Conservation (phyloP, 192 early-diverging fungal species). For the Glomus cerebriforme region DNA sequence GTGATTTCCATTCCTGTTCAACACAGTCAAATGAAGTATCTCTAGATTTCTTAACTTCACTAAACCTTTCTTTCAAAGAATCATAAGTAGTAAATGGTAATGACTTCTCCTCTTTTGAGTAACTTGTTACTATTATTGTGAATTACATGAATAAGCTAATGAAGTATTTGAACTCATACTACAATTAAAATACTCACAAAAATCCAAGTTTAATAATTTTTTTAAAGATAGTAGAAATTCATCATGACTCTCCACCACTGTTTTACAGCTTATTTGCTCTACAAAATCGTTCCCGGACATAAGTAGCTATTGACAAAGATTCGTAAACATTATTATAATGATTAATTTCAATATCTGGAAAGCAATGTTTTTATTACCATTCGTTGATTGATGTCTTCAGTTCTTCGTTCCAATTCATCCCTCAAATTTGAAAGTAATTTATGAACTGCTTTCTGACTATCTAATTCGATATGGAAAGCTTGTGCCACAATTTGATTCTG, state of each 20-base stretch:
- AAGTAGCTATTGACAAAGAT: not conserved
- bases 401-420: slow-evolving; percentile 7
- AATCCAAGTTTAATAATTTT: slow-evolving; percentile 4
- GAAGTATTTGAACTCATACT: not conserved
- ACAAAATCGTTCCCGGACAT: not conserved
- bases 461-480: slow-evolving; percentile 1
- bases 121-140: not conserved
- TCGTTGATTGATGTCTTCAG: not conserved
- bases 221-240: slow-evolving; percentile 23
- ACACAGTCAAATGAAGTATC: not conserved
- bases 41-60: not conserved
- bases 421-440: not conserved
- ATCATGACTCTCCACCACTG: slow-evolving; percentile 14
- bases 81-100: slow-evolving; percentile 7
- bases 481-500: not conserved
- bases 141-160: not conserved
- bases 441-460: slow-evolving; percentile 18
- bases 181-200: not conserved
- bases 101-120: not conserved
- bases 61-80: slow-evolving; percentile 22
- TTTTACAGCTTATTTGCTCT: not conserved
- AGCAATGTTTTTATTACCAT: not conserved
- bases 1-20: slow-evolving; percentile 5
- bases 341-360: not conserved
- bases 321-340: not conserved